phyloP scores from a whole-genome alignment of 2,329 filamentous ascomycete genomes.

The Colletotrichum sp. region DNA sequence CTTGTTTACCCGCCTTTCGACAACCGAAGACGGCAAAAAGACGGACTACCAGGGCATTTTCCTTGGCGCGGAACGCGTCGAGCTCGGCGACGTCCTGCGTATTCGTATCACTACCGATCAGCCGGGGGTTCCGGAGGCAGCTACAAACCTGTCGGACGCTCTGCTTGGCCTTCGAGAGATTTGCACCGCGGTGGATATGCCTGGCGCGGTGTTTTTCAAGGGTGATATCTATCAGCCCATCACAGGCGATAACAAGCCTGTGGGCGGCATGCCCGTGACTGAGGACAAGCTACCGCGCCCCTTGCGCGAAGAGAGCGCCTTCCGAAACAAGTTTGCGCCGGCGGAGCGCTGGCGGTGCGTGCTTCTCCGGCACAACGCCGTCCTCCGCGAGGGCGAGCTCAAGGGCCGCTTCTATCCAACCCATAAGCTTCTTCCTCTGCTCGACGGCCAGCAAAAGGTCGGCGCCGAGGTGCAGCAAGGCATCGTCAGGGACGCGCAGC shows the following conservation, averaged over 20 bases:
- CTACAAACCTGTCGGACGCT: slow-evolving; percentile 28
- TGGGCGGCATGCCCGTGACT: slow-evolving; percentile 28
- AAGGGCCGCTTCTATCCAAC: slow-evolving; percentile 65
- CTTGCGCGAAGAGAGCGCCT: slow-evolving; percentile 43
- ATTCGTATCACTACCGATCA: slow-evolving; percentile 44
- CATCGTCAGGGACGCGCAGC: slow-evolving; percentile 47
- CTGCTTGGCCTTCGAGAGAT: slow-evolving; percentile 47
- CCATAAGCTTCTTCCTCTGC: slow-evolving; percentile 55
- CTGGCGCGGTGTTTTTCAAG: slow-evolving; percentile 43
- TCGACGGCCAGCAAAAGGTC: slow-evolving; percentile 35
- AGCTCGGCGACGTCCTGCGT: slow-evolving; percentile 53
- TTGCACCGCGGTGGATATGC: slow-evolving; percentile 36
- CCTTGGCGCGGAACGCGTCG: slow-evolving; percentile 55
- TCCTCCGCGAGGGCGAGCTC: slow-evolving; percentile 52
- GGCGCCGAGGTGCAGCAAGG: slow-evolving; percentile 42
- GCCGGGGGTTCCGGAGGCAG: background rate
- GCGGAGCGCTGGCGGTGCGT: slow-evolving; percentile 40
- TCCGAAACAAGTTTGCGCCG: slow-evolving; percentile 40
- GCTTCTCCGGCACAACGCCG: slow-evolving; percentile 49
- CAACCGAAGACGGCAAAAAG: slow-evolving; percentile 35
- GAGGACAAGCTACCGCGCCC: slow-evolving; percentile 45
- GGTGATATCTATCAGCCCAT: slow-evolving; percentile 44
- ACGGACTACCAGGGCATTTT: slow-evolving; percentile 52
- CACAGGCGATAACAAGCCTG: slow-evolving; percentile 23
- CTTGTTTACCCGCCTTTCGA: slow-evolving; percentile 45